phyloP scores from a whole-genome alignment of 163 green algal species.

The Chlamydomonas reinhardtii region DNA sequence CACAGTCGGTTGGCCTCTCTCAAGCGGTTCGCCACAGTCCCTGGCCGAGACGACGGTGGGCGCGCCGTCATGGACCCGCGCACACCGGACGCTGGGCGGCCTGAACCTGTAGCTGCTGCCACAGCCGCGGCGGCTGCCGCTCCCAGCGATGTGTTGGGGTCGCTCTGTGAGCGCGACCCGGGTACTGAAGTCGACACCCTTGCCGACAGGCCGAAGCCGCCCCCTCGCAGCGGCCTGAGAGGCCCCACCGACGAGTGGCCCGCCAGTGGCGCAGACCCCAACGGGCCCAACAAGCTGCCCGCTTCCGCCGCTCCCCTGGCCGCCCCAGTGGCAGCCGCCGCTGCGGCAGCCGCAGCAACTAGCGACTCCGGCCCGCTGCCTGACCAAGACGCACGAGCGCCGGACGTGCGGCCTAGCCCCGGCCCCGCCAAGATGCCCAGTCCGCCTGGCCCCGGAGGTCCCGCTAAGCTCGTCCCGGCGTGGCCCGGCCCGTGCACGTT shows the following conservation, averaged over 20 bases:
- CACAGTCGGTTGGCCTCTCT: not conserved
- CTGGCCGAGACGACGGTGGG: no score
- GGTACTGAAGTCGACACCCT: no score
- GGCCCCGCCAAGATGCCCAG: not conserved
- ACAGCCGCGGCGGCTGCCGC: not conserved
- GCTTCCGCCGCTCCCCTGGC: no score
- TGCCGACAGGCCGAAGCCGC: no score
- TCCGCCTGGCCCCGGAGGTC: not conserved
- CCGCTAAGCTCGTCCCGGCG: not conserved
- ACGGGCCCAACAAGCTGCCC: no score
- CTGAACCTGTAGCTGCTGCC: not conserved
- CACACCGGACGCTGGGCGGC: not conserved
- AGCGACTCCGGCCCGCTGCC: not conserved
- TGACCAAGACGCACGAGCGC: constrained; percentile 23
- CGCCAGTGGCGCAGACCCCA: no score
- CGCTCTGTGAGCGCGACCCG: not conserved
- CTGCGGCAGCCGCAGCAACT: not conserved
- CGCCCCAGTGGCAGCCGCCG: no score
- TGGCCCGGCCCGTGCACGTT: not conserved
- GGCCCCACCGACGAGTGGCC: not conserved
- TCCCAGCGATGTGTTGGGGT: not conserved
- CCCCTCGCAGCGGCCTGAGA: not conserved
- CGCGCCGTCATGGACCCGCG: no score
- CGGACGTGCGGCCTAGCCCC: not conserved
- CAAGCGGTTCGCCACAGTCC: no score